Evolutionary conservation across 306 rosid genomes (phyloP).

Genomic region (Trifolium pratense): DNA sequence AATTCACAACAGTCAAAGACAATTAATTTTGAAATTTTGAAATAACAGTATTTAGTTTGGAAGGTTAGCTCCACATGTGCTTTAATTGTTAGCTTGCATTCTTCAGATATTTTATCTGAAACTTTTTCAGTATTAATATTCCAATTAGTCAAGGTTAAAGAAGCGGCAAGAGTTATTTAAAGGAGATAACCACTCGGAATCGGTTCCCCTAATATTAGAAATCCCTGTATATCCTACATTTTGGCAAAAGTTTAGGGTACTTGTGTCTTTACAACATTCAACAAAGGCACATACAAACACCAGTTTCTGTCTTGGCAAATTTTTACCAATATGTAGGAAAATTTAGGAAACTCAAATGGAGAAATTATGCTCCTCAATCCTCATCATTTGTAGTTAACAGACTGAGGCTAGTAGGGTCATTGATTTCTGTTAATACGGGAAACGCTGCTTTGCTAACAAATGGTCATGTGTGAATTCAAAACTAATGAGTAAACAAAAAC

Average conservation of each 20-base stretch:
- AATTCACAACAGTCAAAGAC: no score
- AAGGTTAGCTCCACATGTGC: background rate
- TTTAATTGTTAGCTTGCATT: background rate
- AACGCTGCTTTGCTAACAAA: background rate
- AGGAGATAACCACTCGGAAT: conserved; percentile 20
- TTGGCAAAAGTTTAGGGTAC: background rate
- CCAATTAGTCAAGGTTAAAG: background rate
- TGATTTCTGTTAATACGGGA: conserved; percentile 33
- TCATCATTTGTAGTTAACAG: background rate
- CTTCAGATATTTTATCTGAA: conserved; percentile 11
- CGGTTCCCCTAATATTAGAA: background rate
- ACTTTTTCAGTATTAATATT: conserved; percentile 2
- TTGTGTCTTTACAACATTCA: background rate
- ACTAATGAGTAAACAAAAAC: conserved; percentile 28
- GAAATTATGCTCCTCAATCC: background rate
- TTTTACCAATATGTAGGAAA: background rate
- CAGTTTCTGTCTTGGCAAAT: background rate
- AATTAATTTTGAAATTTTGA: conserved; percentile 5
- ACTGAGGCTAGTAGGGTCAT: background rate
- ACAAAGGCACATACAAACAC: background rate
- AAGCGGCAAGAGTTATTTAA: background rate
- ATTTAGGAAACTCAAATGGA: background rate
- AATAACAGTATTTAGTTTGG: conserved; percentile 10
- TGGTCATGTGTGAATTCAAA: background rate
- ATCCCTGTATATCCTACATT: background rate